Conservation (phyloP, 1,139 yeast species). For the Diutina siamensis region DNA sequence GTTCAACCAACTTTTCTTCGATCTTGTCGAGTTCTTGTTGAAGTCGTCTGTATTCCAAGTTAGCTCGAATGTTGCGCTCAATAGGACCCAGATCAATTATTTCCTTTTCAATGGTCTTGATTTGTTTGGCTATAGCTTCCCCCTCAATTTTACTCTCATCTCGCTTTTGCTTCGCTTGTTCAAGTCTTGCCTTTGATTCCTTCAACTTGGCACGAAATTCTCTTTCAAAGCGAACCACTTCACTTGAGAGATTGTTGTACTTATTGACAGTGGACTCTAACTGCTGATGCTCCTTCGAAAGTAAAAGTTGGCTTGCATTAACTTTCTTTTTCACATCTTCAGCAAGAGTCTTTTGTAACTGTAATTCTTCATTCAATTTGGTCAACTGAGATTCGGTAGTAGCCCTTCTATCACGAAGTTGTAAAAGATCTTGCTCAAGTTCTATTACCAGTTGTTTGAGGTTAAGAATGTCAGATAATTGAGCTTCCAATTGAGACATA, state of each 20-base stretch:
- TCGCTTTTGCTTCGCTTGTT: conserved; percentile 23
- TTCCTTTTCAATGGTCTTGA: conserved; percentile 18
- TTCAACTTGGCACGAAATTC: conserved; percentile 43
- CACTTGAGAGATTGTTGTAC: background rate
- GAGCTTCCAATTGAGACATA: background rate
- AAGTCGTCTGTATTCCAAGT: conserved; percentile 26
- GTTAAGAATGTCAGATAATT: background rate
- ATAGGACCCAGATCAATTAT: conserved; percentile 25
- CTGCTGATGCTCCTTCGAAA: background rate
- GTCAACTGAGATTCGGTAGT: background rate
- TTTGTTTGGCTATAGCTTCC: conserved; percentile 7
- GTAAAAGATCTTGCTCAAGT: conserved; percentile 23
- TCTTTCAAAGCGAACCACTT: conserved; percentile 6
- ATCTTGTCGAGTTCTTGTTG: conserved; percentile 19
- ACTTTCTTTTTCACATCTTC: background rate
- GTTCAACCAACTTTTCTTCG: conserved; percentile 17
- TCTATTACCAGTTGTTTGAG: background rate
- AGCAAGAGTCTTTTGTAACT: background rate
- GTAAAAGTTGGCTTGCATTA: background rate
- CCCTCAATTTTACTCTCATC: background rate
- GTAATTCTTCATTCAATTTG: background rate
- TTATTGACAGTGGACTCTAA: background rate
- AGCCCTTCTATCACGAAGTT: conserved; percentile 16
- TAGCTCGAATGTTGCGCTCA: conserved; percentile 27
- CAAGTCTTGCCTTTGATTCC: conserved; percentile 24